Base-by-base conservation (phyloP, 345 rosid genomes). In the Streptanthus diversifolius region DNA sequence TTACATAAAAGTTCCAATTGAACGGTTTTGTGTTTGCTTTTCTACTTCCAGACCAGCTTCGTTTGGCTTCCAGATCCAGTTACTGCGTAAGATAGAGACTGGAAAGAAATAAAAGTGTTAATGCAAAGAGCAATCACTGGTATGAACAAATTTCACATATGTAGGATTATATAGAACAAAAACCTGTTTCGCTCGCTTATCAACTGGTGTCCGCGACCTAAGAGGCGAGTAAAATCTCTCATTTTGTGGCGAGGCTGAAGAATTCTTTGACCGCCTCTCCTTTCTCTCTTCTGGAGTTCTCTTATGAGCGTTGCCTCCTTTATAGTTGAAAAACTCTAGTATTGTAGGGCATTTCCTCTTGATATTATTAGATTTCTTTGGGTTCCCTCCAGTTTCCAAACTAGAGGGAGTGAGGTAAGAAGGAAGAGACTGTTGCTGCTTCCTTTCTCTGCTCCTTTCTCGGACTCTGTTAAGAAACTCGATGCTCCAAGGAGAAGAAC, bases 401-500 rank as follows among this genome's bases (percentile, higher is more conserved):
- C 43, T 35, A 41, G 91, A 77, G 68, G 83, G 48, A 81, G 81
- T 59, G 68, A 78, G 37, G 70, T 79, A 80, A 41, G 73, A 41
- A 66, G 89, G 88, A 83, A 81, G 87, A 65, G 85, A 70, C 71
- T 82, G 88, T 79, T 75, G 88, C 52, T 82, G 84, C 73, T 71
- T 27, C 56, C 77, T 63, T 70, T 76, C 71, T 81, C 81, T 92
- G 81, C 90, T 84, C 81, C 85, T 91, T 79, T 92, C 95, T 74
- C 88, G 81, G 60, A 87, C 80, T 82, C 87, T 81, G 73, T 92
- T 95, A 37, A 95, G 89, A 80, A 92, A 92, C 61, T 87, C 96
- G n/a, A 88, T 78, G 2, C 95, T 90, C 98, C 99, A 95, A 49
- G 99, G 97, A 30, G 98, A 92, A 30, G 98, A 92, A 66, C 88